These are phyloP conservation scores for Pluteus cervinus DNA, from an alignment of 768 basidiomycete species.

Conservation along the genomic window DNA sequence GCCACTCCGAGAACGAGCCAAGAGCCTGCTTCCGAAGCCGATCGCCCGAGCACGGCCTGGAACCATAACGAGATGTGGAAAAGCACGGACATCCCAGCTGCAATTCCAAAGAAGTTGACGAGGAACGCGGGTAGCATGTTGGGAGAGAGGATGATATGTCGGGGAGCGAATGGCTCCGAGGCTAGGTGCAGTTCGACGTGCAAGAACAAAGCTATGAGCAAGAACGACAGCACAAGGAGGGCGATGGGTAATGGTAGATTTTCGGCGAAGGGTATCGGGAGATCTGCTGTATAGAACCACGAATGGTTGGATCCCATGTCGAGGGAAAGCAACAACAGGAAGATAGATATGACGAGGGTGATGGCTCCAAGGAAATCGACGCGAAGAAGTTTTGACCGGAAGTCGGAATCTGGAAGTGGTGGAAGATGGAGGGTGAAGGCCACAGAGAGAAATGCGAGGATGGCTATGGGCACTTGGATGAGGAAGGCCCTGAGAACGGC, in stretches of 20 bases:
- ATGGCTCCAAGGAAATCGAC: constrained; percentile 60
- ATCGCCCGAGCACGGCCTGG: constrained; percentile 47
- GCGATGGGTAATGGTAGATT: too few species aligned
- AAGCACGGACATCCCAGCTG: constrained; percentile 34
- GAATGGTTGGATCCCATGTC: constrained; percentile 48
- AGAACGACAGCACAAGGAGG: constrained; percentile 26
- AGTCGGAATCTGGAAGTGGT: constrained; percentile 28
- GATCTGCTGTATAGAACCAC: constrained; percentile 36
- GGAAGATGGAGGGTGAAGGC: constrained; percentile 50
- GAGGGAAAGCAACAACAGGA: constrained; percentile 50
- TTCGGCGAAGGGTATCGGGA: too few species aligned
- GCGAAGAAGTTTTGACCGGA: constrained; percentile 47
- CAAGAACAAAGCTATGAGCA: constrained; percentile 34
- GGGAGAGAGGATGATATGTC: constrained; percentile 42
- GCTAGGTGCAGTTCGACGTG: constrained; percentile 44
- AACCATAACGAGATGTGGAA: constrained; percentile 54
- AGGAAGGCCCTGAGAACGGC: constrained; percentile 43
- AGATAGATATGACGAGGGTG: constrained; percentile 48
- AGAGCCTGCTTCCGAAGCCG: constrained; percentile 43
- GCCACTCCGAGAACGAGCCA: constrained; percentile 45
- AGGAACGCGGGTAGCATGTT: constrained; percentile 49
- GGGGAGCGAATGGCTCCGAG: constrained; percentile 55
- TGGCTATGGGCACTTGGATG: constrained; percentile 50
- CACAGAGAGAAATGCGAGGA: constrained; percentile 50
- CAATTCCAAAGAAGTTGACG: constrained; percentile 54